Conservation (phyloP, 495 filamentous ascomycete species). For the Lophiotrema nucula region DNA sequence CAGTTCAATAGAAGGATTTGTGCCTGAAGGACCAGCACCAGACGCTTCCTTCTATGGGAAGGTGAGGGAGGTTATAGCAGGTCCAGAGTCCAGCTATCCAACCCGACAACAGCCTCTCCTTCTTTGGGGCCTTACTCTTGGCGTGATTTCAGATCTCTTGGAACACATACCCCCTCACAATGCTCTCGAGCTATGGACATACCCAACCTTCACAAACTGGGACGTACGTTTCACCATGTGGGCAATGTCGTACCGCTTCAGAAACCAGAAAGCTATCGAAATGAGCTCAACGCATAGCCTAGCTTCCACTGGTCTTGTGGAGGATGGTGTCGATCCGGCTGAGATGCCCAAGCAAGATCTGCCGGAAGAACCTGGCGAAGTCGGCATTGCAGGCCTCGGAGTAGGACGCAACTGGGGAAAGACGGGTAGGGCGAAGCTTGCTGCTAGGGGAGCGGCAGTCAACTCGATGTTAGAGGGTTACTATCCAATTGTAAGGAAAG, state of each 20-base stretch:
- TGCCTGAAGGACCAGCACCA: slow-evolving; percentile 23
- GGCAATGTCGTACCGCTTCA: slow-evolving; percentile 60
- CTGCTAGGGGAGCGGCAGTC: slow-evolving; percentile 48
- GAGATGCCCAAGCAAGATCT: slow-evolving; percentile 29
- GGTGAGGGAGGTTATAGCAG: slow-evolving; percentile 4
- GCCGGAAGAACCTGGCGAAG: slow-evolving; percentile 44
- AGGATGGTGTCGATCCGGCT: slow-evolving; percentile 38
- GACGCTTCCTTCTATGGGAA: background rate
- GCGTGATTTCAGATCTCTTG: slow-evolving; percentile 69
- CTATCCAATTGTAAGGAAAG: slow-evolving; percentile 60
- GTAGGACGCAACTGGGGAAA: slow-evolving; percentile 48
- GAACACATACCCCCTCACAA: slow-evolving; percentile 66
- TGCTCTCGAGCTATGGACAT: slow-evolving; percentile 63
- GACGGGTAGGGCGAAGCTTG: slow-evolving; percentile 24
- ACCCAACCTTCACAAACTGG: slow-evolving; percentile 69
- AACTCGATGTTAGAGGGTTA: slow-evolving; percentile 68
- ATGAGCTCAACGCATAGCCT: slow-evolving; percentile 35
- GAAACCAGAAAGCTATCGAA: slow-evolving; percentile 55
- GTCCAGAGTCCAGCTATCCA: slow-evolving; percentile 22
- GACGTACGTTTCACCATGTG: slow-evolving; percentile 63
- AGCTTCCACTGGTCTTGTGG: background rate
- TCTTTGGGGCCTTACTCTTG: slow-evolving; percentile 75
- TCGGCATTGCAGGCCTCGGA: slow-evolving; percentile 50
- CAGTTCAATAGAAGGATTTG: slow-evolving; percentile 49
- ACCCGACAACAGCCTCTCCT: slow-evolving; percentile 53